Base-by-base conservation (phyloP, 192 early-diverging fungal species). In the Podila verticillata region DNA sequence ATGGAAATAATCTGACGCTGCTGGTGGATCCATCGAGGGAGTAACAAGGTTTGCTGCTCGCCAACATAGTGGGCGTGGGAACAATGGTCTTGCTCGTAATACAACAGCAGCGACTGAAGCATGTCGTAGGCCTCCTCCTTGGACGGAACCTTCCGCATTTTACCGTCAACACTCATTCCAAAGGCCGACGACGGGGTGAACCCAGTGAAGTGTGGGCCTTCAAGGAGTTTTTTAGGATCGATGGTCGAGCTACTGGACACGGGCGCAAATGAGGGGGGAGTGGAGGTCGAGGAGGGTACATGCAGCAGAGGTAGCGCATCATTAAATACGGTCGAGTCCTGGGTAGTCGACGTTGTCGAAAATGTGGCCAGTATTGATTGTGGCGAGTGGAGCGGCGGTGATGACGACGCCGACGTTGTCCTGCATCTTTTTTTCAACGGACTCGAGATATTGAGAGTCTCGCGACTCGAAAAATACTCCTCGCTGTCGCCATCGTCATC, bases 21-120 rank as follows among this genome's bases (percentile, higher is more conserved):
- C 29, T 80, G 77, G 31, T 80, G 70, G 47, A 80, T 80, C 77
- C 77, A 80, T 12, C 70, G 32, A 3, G 77, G 77, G 1, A 80
- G 57, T 19, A 80, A 56, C 31, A 80, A 65, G 0, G 77, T 80
- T 28, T 80, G 77, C 22, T 80, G 77, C 30, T 72, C 77, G 12
- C 77, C 77, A 29, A 63, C 24, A 49, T 48, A 51, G 32, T 72
- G 66, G 19, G 51, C 51, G 24, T 54, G 51, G 24, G 51, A 54
- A 24, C 51, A 54, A 54, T 80, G 70, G n/a, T 72, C 77, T 56
- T 80, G 77, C 54, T 80, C 77, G 13, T 80, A 72, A 32, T 72
- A 80, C 12, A 80, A 36, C 17, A 80, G 31, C 36, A 80, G 57
- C 9, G 57, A 57, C 24, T 80, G 77, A 22, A 80, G 64, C 70